Base-by-base conservation (phyloP, 2,329 filamentous ascomycete genomes). In the Periconia digitata region DNA sequence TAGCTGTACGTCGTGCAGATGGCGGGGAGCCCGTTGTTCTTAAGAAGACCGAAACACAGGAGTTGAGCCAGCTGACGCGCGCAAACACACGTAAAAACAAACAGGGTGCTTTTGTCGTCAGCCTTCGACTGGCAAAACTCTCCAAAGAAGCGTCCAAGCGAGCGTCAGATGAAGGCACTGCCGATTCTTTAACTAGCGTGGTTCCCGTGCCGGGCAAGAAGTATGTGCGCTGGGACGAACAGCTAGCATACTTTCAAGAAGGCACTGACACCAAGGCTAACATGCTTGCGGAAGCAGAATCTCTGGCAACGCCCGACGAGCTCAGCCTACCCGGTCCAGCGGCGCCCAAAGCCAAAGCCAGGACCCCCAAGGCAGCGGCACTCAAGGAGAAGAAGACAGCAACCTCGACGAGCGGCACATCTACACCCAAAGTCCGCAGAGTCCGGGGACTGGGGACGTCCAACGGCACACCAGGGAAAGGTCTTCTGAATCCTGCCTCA, bases 21-120 rank as follows among this genome's bases (percentile, higher is more conserved):
- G 71, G 70, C 13, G 64, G 64, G 8, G 73, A 74, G 47, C 72
- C 71, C 4, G 69, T 79, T 7, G 61, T 74, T 8, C 65, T 79
- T 24, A 77, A 76, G 61, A 74, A 73, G 53, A 73, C 72, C 6
- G 76, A 79, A 48, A 75, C 76, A 15, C 77, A 79, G 50, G 73
- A 77, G 47, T 60, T 79, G 8, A 70, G 75, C 10, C 59, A 72
- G 10, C 45, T 72, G 15, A 80, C 77, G 1, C 69, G 72, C 27
- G 65, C 63, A 42, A 80, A 80, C 55, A 80, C 78, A 8, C 69
- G 73, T 35, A 76, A 75, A 59, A 80, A 80, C 60, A 80, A 79
- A 49, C 72, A 73, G 39, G 73, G 72, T 20, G 69, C 72, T 15
- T 54, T 78, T 20, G 60, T 73, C 44, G 76, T 77, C 38, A 64